Evolutionary conservation across 306 rosid species (phyloP), one percentile per base, ranked within the genome.

Genomic region (Oemleria cerasiformis): DNA sequence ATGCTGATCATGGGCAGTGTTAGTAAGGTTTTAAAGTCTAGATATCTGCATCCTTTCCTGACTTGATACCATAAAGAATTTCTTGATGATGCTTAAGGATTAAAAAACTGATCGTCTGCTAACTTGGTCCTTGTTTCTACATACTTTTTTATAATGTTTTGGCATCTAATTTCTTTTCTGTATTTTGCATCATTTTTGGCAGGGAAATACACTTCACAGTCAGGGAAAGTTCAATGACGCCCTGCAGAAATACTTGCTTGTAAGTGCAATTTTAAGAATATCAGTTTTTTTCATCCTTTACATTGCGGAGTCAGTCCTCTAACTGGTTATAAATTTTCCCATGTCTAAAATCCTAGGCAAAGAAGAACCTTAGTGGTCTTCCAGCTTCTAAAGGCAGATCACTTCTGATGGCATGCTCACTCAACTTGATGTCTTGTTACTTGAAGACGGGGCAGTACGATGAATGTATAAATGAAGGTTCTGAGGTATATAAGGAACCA

Each of bases 391-490:
- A 86, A 84, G 92, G 96, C 79, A 87, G 77, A 77, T 69, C 85
- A 51, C 85, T 95, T 77, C 79, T 75, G 80, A 67, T 83, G 90
- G 99, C 99, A 11, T 88, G 97, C 84, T 91, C 99, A 2, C 99
- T 91, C 73, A 95, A 95, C 83, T 82, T 84, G 89, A 95, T 91
- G 97, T 88, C 97, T 67, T 95, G 99, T 78, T 91, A 89, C 90
- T 81, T 95, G 86, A 95, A 91, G 86, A 91, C 92, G 73, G 78
- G 47, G 69, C 89, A 89, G 82, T 91, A 86, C 71, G 82, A 84
- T 49, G 96, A 95, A 64, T 95, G 99, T 76, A 55, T 91, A 76
- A 75, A 77, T 59, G 96, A 95, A 84, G 99, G 99, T 70, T 89
- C 90, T 47, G 99, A 95, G 97, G 99, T 95, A 94, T 70, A 85